Evolutionary conservation across 2,329 filamentous ascomycete genomes (phyloP), one percentile per base, ranked within the genome.

Genomic region (Nemania sp.): DNA sequence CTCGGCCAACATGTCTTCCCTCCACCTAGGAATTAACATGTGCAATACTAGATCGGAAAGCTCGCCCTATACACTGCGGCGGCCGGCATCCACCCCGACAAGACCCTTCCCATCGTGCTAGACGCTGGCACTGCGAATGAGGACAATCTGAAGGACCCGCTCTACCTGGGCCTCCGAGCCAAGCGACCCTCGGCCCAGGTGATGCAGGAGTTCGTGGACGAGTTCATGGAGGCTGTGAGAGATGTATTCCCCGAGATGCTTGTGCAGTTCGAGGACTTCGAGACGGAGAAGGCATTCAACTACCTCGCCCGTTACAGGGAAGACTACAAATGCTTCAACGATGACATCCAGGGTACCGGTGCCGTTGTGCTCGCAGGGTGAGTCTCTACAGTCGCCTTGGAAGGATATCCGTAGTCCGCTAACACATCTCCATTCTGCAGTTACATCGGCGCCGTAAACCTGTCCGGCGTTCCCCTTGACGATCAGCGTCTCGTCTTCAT

Each of bases 181-280:
- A 90, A 90, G 78, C 94, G 96, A 73, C 85, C 94, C 55, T 83
- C 89, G 7, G 80, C 89, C 18, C 83, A 89, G 54, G 88, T 94
- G 70, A 92, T 96, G 80, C 87, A 89, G 74, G 91, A 91, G 66
- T 98, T 98, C 78, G 87, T 98, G 81, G 95, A 98, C 74, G 95
- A 98, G 81, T 89, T 99, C 81, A 98, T 99, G 95, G 85, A 86
- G 71, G 94, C 95, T 59, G 85, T 91, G 63, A 90, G 89, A 59
- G 92, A 97, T 34, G 84, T 87, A 32, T 87, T 79, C 75, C 85
- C 84, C 29, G 78, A 83, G 13, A 88, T 83, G 86, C 77, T 89
- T 47, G 91, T 98, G 65, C 95, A 98, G 75, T 98, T 97, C 71
- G 94, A 98, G 76, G 95, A 98, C 74, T 98, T 97, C 78, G 96